These are phyloP conservation scores for Phylloporus rhodoxanthus DNA, from an alignment of 768 basidiomycete genomes.

Conservation along the genomic window DNA sequence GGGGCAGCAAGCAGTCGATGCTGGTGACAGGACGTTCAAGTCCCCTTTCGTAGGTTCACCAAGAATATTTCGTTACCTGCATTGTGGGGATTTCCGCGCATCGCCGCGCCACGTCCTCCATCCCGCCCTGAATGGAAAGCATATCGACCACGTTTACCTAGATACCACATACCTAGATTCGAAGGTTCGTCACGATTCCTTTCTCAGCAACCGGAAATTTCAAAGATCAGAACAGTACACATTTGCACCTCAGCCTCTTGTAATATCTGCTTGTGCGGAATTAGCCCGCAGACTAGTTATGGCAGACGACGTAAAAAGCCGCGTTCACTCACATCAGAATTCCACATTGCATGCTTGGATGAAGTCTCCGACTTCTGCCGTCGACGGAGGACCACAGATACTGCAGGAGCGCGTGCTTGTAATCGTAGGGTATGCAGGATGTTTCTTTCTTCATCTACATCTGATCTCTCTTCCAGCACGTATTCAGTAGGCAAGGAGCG, in stretches of 20 bases:
- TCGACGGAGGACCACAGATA: conserved; percentile 32
- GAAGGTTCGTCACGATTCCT: conserved; percentile 41
- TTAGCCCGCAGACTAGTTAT: conserved; percentile 56
- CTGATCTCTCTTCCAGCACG: conserved; percentile 48
- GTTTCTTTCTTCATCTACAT: background rate
- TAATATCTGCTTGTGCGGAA: conserved; percentile 88
- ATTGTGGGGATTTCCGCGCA: conserved; percentile 92
- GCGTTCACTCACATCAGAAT: conserved; percentile 20
- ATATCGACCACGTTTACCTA: conserved; percentile 82
- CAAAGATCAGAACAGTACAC: conserved; percentile 54
- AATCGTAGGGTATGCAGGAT: conserved; percentile 58
- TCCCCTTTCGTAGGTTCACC: conserved; percentile 66
- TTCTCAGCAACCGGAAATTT: background rate
- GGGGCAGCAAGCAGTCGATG: conserved; percentile 82
- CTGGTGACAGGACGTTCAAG: conserved; percentile 76
- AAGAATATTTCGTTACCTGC: conserved; percentile 78
- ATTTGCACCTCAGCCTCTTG: conserved; percentile 92
- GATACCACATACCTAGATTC: conserved; percentile 96
- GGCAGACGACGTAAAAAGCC: conserved; percentile 33
- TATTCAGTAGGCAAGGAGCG: conserved; percentile 98
- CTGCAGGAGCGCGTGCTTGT: conserved; percentile 44
- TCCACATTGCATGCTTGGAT: conserved; percentile 52
- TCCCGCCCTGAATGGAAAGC: conserved; percentile 74
- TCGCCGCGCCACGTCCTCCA: conserved; percentile 85
- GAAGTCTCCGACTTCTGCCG: conserved; percentile 20